These are phyloP conservation scores for Fusarium pseudoanthophilum DNA, from an alignment of 2,329 filamentous ascomycete genomes.

Conservation along the genomic window DNA sequence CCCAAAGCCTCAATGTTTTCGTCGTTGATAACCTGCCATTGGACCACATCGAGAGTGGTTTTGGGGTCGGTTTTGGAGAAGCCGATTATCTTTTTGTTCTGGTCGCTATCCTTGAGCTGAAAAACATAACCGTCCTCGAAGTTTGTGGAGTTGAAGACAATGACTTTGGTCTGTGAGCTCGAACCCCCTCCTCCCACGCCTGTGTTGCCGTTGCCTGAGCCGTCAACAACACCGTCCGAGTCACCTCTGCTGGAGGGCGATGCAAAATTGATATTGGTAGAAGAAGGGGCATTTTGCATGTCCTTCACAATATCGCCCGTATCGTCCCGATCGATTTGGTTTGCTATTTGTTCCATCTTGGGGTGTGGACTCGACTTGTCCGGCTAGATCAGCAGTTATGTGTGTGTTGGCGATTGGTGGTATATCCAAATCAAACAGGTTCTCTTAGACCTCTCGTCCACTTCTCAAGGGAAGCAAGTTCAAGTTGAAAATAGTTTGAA, in stretches of 20 bases:
- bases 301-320: background rate
- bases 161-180: background rate
- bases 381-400: background rate
- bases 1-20: background rate
- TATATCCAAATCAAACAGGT: background rate
- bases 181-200: background rate
- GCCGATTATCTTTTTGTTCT: background rate
- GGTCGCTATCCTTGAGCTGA: background rate
- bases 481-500: background rate
- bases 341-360: slow-evolving; percentile 26
- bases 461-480: background rate
- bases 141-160: background rate
- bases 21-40: background rate
- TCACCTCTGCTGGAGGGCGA: background rate
- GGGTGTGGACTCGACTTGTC: background rate
- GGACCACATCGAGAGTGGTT: background rate
- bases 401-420: background rate
- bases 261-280: background rate
- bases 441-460: background rate
- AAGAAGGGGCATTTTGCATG: background rate
- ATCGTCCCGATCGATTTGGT: slow-evolving; percentile 2
- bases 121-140: background rate
- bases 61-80: background rate
- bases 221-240: background rate
- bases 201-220: background rate